Evolutionary conservation across 306 rosid genomes (phyloP).

Genomic region (Amphicarpaea edgeworthii): DNA sequence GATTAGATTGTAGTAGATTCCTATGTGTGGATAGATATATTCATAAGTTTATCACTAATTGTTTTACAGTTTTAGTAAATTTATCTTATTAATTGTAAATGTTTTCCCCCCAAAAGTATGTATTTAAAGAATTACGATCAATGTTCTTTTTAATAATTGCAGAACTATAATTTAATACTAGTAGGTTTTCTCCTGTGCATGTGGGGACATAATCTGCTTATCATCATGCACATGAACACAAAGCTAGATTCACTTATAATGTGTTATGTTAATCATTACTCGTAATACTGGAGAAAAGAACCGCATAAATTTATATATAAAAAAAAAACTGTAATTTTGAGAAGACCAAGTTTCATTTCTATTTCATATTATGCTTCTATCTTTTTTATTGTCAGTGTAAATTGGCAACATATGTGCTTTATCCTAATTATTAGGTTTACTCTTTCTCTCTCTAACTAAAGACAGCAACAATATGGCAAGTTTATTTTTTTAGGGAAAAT

Average conservation of each 20-base stretch:
- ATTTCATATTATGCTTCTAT: no score
- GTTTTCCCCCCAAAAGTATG: no score
- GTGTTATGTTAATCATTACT: slow-evolving; percentile 7
- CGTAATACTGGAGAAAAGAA: not conserved
- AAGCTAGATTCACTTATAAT: slow-evolving; percentile 29
- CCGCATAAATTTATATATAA: not conserved
- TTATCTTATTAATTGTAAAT: not conserved
- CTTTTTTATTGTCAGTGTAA: no score
- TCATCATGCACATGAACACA: slow-evolving; percentile 11
- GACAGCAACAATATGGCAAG: no score
- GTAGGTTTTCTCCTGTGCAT: slow-evolving; percentile 28
- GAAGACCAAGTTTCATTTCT: no score
- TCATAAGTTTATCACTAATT: not conserved
- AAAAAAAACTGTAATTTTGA: not conserved
- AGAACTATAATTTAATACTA: slow-evolving; percentile 8
- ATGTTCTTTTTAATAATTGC: slow-evolving; percentile 9
- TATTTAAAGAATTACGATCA: not conserved
- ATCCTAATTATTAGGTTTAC: no score
- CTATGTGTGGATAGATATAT: not conserved
- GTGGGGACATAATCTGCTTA: slow-evolving; percentile 16
- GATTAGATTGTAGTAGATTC: not conserved
- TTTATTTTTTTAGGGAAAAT: no score
- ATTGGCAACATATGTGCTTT: no score
- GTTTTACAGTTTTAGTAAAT: not conserved
- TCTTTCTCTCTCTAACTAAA: no score